These are phyloP conservation scores for Kwoniella botswanensis DNA, from an alignment of 768 basidiomycete genomes.

Conservation along the genomic window DNA sequence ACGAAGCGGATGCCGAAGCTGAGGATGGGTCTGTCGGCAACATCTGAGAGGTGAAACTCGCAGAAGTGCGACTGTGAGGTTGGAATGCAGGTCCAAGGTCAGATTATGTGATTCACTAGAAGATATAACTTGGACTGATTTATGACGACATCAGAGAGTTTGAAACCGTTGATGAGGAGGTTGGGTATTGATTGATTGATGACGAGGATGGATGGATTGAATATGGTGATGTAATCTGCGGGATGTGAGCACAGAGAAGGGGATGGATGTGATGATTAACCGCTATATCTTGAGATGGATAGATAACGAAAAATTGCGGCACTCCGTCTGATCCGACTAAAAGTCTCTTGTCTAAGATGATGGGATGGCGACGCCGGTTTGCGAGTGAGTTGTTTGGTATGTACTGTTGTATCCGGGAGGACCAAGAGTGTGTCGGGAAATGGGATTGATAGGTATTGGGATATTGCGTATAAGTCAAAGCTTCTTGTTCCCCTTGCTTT, in stretches of 20 bases:
- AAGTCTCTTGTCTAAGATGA: background rate
- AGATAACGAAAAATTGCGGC: background rate
- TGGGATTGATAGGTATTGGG: background rate
- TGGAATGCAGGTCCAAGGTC: background rate
- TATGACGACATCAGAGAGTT: background rate
- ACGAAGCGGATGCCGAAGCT: conserved; percentile 36
- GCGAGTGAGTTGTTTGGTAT: no score
- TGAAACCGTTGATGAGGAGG: background rate
- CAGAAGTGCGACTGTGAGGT: background rate
- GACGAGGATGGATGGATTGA: background rate
- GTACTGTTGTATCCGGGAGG: background rate
- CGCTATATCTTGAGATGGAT: background rate
- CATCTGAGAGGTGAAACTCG: conserved; percentile 10
- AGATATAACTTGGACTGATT: no score
- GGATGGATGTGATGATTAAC: background rate
- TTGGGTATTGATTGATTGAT: background rate
- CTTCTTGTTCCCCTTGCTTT: background rate
- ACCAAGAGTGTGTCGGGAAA: background rate
- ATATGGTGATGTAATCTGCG: background rate
- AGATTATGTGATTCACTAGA: background rate
- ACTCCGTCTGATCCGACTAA: background rate
- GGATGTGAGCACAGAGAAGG: no score
- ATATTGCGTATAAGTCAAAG: background rate
- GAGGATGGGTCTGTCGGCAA: conserved; percentile 32
- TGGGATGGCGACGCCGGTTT: background rate